A percentile compares a stretch with the other conserved stretches of the same genome.
Evolutionary conservation across 352 stramenopile species (phyloP).

Genomic region (Thalassiosira gravida): DNA sequence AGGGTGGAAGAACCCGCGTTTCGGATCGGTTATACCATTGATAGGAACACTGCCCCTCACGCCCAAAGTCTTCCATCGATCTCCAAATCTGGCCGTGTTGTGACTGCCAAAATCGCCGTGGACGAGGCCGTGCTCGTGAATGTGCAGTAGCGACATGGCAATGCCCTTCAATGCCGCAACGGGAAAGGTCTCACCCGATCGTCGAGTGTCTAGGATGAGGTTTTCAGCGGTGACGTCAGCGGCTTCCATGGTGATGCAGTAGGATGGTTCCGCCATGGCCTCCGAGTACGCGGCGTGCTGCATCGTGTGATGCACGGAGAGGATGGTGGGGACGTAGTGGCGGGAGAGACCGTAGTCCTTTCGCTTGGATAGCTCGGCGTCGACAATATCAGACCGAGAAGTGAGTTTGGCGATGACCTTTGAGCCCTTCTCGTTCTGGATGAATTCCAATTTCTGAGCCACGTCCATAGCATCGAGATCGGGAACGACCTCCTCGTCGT

Average conservation of each 20-base stretch:
- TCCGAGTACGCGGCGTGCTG: conserved; percentile 85
- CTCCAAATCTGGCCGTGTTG: conserved; percentile 84
- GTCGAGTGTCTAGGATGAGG: conserved; percentile 79
- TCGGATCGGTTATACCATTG: conserved; percentile 70
- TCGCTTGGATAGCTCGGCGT: conserved; percentile 79
- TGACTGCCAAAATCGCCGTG: conserved; percentile 86
- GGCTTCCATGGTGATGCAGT: conserved; percentile 86
- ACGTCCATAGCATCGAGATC: conserved; percentile 37
- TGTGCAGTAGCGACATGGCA: conserved; percentile 83
- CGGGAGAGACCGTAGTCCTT: conserved; percentile 83
- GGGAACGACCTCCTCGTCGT: conserved; percentile 25
- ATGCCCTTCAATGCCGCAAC: conserved; percentile 81
- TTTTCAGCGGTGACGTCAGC: conserved; percentile 86
- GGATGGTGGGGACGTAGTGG: conserved; percentile 85
- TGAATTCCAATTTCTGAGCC: conserved; percentile 49
- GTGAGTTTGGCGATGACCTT: conserved; percentile 86
- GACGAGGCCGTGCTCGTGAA: conserved; percentile 84
- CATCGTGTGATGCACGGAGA: conserved; percentile 86
- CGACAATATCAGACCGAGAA: conserved; percentile 80
- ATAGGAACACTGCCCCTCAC: conserved; percentile 74
- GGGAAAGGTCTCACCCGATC: conserved; percentile 66
- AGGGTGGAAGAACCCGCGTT: conserved; percentile 84
- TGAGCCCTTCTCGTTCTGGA: conserved; percentile 75
- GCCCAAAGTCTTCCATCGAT: conserved; percentile 83
- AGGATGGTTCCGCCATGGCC: conserved; percentile 85